Base-by-base conservation (phyloP, 208 protist genomes). In the Willaertia magna region DNA sequence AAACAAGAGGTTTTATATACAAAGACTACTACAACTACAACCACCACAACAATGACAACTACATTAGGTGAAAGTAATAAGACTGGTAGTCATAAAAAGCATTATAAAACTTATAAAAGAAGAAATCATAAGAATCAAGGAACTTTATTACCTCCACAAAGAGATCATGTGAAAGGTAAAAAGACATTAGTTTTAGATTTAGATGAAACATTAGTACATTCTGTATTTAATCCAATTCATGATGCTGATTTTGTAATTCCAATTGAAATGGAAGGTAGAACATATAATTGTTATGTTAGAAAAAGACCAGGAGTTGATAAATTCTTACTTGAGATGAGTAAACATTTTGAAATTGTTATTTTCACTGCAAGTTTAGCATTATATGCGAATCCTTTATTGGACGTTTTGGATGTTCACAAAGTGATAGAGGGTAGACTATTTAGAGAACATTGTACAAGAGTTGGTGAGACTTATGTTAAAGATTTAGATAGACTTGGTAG, bases 321-420 rank as follows among this genome's bases (percentile, higher is more conserved):
- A 47, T 89, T 89, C 85, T 30, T 89, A 30, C 26, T 75, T 47
- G 47, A 79, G 26, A 79, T 91, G 4, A 42, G 75, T 9, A 46
- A 89, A 74, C 26, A 85, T 51, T 91, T 87, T 48, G 88, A 90
- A 61, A 81, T 92, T 78, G 89, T 90, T 44, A 85, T 92, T 59
- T 92, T 92, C 87, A 92, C 91, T 18, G 91, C 91, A 18, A 91
- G 88, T 43, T 87, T 90, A 44, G 9, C 52, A 47, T 83, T 88
- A 4, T 92, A 92, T 86, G 90, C 90, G 14, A 84, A 91, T 84
- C 86, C 74, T 14, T 59, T 92, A 30, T 82, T 92, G 4, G 81
- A 92, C 39, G 74, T 87, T 61, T 84, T 92, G 44, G 90, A 92
- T 39, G 12, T 18, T 6, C 40, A 81, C 14, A 44, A 26, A 26